Evolutionary conservation across 768 basidiomycete species (phyloP).

Genomic region (Suillus luteus): DNA sequence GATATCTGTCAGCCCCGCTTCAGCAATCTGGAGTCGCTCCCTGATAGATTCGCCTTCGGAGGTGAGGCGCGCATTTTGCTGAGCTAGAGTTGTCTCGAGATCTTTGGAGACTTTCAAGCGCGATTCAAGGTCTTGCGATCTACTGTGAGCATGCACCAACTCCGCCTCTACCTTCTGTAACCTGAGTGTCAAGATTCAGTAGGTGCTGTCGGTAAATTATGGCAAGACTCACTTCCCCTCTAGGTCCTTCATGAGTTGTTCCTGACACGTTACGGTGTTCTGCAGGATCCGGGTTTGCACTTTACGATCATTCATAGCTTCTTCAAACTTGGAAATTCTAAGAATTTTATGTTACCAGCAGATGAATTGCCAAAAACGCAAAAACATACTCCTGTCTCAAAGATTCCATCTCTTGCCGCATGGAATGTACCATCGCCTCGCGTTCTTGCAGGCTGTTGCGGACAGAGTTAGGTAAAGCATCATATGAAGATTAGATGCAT

Average conservation of each 20-base stretch:
- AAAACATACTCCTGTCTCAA: slow-evolving; percentile 33
- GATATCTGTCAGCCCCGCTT: slow-evolving; percentile 22
- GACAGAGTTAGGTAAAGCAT: slow-evolving; percentile 18
- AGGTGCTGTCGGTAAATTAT: neutral
- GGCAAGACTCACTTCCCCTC: slow-evolving; percentile 28
- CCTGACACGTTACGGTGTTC: slow-evolving; percentile 33
- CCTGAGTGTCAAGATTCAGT: slow-evolving; percentile 15
- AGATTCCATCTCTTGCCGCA: slow-evolving; percentile 32
- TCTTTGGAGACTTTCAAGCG: slow-evolving; percentile 28
- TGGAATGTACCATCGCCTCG: slow-evolving; percentile 27
- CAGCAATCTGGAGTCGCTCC: slow-evolving; percentile 16
- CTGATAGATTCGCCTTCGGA: slow-evolving; percentile 28
- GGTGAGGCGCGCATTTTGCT: slow-evolving; percentile 28
- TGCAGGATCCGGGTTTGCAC: slow-evolving; percentile 32
- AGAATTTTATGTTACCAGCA: slow-evolving; percentile 14
- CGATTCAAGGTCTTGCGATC: slow-evolving; percentile 29
- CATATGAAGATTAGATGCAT: neutral
- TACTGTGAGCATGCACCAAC: slow-evolving; percentile 19
- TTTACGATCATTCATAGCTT: slow-evolving; percentile 25
- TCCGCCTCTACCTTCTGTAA: slow-evolving; percentile 26
- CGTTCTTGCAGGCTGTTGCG: slow-evolving; percentile 27
- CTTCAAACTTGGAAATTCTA: slow-evolving; percentile 28
- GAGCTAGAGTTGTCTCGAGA: slow-evolving; percentile 26
- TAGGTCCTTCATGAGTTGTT: slow-evolving; percentile 26
- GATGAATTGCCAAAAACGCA: slow-evolving; percentile 11